These are phyloP conservation scores for Psidium guajava DNA, from an alignment of 345 rosid species.

Conservation along the genomic window DNA sequence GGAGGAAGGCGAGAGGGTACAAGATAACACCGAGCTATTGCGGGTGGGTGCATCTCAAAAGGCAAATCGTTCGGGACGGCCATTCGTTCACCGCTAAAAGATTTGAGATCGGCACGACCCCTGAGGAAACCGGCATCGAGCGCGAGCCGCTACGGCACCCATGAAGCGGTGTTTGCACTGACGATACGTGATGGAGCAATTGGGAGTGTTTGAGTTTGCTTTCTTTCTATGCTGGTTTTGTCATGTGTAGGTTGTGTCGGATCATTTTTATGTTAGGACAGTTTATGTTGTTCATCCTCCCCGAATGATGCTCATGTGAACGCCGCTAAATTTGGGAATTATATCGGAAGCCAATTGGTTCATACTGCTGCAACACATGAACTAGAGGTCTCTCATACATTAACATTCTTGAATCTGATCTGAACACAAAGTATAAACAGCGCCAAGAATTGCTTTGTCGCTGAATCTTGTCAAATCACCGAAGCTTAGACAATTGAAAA, in stretches of 20 bases:
- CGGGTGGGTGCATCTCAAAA: neutral
- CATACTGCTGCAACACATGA: neutral
- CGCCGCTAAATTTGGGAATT: neutral
- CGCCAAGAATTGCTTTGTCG: neutral
- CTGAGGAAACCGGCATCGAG: slow-evolving; percentile 24
- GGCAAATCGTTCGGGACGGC: neutral
- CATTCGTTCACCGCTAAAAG: slow-evolving; percentile 23
- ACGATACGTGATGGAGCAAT: neutral
- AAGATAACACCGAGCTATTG: neutral
- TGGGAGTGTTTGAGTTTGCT: neutral
- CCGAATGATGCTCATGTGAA: neutral
- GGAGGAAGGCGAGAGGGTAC: neutral
- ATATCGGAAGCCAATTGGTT: neutral
- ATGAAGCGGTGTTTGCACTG: neutral
- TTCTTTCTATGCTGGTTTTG: neutral
- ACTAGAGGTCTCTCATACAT: neutral
- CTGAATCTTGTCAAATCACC: neutral
- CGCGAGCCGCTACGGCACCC: neutral
- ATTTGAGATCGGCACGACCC: slow-evolving; percentile 25
- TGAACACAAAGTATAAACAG: neutral
- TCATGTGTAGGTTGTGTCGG: neutral
- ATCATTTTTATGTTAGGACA: neutral
- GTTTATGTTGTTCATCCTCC: neutral
- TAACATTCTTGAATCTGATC: neutral
- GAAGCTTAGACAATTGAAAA: neutral